These are phyloP conservation scores for Sarcodon aspratus DNA, from an alignment of 768 basidiomycete species.

Conservation along the genomic window DNA sequence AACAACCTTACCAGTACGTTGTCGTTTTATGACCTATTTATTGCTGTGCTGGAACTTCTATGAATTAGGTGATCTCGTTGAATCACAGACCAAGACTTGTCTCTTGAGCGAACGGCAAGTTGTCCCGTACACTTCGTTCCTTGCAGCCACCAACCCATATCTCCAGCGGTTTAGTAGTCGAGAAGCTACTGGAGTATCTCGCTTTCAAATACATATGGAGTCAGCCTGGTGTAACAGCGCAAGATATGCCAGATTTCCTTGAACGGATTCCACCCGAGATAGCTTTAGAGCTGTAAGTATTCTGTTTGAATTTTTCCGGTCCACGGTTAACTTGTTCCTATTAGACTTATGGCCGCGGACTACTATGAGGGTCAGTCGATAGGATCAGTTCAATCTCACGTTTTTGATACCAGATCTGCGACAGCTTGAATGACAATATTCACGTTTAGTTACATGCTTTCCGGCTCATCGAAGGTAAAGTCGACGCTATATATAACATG, in stretches of 20 bases:
- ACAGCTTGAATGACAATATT: too few species aligned
- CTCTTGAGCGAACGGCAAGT: constrained; percentile 60
- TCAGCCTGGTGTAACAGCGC: constrained; percentile 55
- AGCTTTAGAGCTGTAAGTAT: constrained; percentile 75
- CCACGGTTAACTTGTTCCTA: not conserved
- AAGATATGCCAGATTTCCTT: constrained; percentile 76
- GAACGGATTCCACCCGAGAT: constrained; percentile 84
- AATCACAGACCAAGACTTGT: constrained; percentile 62
- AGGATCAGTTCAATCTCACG: too few species aligned
- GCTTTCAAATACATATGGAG: constrained; percentile 75
- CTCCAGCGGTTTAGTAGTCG: constrained; percentile 51
- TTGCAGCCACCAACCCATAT: not conserved
- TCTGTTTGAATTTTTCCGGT: not conserved
- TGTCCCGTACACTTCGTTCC: not conserved
- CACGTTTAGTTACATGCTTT: too few species aligned
- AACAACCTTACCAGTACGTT: constrained; percentile 73
- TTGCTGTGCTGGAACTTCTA: constrained; percentile 3
- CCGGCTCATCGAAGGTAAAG: too few species aligned
- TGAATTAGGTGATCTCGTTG: constrained; percentile 54
- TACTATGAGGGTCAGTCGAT: constrained; percentile 44
- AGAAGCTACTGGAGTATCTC: constrained; percentile 88
- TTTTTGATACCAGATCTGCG: too few species aligned
- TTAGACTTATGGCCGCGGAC: constrained; percentile 49
- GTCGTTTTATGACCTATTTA: constrained; percentile 2
- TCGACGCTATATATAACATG: too few species aligned